A percentile compares a stretch with the other conserved stretches of the same genome.
phyloP scores from a whole-genome alignment of 192 early-diverging fungal species.

The Rhizophagus sp. region DNA sequence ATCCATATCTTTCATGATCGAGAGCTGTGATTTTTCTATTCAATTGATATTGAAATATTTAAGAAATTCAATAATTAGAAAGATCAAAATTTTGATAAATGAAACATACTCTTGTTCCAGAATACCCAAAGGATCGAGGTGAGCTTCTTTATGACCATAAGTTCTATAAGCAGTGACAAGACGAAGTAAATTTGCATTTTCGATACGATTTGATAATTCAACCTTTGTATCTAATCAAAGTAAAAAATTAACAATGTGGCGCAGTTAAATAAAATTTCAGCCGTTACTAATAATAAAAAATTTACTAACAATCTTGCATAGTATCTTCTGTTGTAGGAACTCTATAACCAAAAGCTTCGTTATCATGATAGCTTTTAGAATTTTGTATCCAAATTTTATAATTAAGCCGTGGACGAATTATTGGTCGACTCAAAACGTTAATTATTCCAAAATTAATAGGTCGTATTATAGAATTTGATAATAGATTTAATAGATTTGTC shows the following conservation, averaged over 20 bases:
- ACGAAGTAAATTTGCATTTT: conserved; percentile 82
- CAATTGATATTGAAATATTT: neutral
- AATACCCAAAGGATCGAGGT: conserved; percentile 86
- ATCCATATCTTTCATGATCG: conserved; percentile 81
- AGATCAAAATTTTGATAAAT: neutral
- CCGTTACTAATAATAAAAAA: neutral
- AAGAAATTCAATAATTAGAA: neutral
- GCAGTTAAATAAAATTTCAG: neutral
- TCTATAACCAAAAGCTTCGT: conserved; percentile 88
- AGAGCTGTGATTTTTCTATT: conserved; percentile 65
- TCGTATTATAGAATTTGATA: neutral
- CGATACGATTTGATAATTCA: conserved; percentile 82
- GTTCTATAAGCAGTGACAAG: conserved; percentile 79
- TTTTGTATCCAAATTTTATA: neutral
- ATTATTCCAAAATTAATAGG: neutral
- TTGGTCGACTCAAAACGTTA: neutral
- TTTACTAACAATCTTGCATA: conserved; percentile 75
- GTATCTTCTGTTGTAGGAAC: conserved; percentile 59
- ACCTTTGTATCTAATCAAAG: conserved; percentile 59
- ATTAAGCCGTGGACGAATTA: neutral
- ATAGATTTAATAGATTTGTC: neutral
- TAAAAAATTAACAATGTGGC: neutral
- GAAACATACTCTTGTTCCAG: conserved; percentile 61
- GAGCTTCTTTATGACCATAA: conserved; percentile 79
- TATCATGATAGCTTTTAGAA: conserved; percentile 65